These are phyloP conservation scores for Trifolium repens DNA, from an alignment of 306 rosid genomes.

Conservation along the genomic window DNA sequence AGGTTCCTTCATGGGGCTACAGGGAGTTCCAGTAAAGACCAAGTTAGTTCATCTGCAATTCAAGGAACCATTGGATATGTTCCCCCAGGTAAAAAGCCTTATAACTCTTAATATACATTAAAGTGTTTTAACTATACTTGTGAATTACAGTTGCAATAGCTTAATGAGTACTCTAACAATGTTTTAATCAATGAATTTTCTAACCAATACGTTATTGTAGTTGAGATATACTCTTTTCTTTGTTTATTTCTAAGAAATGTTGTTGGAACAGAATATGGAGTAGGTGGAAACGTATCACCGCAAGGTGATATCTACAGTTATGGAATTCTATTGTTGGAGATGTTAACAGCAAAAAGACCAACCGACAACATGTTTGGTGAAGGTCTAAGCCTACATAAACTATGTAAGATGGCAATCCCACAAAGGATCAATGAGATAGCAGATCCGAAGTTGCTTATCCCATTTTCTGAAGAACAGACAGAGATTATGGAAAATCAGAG, in stretches of 20 bases:
- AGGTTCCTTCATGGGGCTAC: slow-evolving; percentile 33
- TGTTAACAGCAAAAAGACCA: slow-evolving; percentile 36
- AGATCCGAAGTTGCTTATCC: not conserved
- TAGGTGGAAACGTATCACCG: slow-evolving; percentile 3
- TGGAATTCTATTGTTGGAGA: slow-evolving; percentile 33
- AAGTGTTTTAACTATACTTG: not conserved
- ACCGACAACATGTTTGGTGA: slow-evolving; percentile 30
- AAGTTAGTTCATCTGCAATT: slow-evolving; percentile 28
- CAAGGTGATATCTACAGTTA: slow-evolving; percentile 39
- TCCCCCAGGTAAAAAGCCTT: slow-evolving; percentile 38
- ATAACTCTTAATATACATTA: not conserved
- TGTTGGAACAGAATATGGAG: slow-evolving; percentile 20
- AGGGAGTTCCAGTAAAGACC: not conserved
- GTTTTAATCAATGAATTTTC: not conserved
- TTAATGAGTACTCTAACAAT: not conserved
- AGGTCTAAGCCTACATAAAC: slow-evolving; percentile 26
- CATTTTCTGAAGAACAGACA: not conserved
- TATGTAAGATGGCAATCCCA: slow-evolving; percentile 30
- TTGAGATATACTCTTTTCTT: not conserved
- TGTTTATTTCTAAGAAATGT: not conserved
- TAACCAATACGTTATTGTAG: not conserved
- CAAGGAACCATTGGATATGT: slow-evolving; percentile 49
- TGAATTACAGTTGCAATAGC: not conserved
- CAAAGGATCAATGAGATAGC: slow-evolving; percentile 4
- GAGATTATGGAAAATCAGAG: not conserved